These are phyloP conservation scores for Calonectria henricotiae DNA, from an alignment of 2,329 filamentous ascomycete genomes.

Conservation along the genomic window DNA sequence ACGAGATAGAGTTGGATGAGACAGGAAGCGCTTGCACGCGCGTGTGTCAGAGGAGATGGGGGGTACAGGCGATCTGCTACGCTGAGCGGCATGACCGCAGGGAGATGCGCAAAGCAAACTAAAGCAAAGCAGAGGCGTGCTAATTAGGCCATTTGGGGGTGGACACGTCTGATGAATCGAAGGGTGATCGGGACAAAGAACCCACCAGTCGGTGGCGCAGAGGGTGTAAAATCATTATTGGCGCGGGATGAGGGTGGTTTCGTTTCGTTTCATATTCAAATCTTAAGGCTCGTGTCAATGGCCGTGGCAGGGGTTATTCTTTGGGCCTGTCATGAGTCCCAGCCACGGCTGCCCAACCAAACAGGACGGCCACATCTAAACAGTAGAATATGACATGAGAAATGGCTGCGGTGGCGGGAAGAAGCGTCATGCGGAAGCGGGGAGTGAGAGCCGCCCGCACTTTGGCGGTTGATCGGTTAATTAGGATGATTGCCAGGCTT, in stretches of 20 bases:
- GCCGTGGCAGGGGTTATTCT: conserved; percentile 24
- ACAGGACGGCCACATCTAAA: not conserved
- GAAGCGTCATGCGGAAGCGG: conserved; percentile 19
- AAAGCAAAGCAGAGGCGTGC: not conserved
- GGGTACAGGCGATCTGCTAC: not conserved
- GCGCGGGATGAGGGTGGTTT: conserved; percentile 18
- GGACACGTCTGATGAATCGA: conserved; percentile 22
- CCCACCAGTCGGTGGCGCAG: not conserved
- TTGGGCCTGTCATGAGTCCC: conserved; percentile 6
- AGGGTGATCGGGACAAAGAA: conserved; percentile 3
- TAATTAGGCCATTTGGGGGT: conserved; percentile 23
- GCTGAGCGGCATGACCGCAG: conserved; percentile 1
- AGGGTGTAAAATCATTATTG: conserved; percentile 15
- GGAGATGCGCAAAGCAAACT: conserved; percentile 10
- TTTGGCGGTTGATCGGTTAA: conserved; percentile 5
- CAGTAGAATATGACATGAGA: not conserved
- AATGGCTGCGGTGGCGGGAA: conserved; percentile 3
- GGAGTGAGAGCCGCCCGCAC: conserved; percentile 5
- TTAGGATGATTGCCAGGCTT: conserved; percentile 19
- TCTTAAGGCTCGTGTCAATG: conserved; percentile 27
- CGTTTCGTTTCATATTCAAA: conserved; percentile 37
- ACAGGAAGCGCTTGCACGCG: not conserved
- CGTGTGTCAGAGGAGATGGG: not conserved
- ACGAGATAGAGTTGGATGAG: conserved; percentile 28
- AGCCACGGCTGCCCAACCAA: conserved; percentile 18